Percentiles rank a stretch among this genome's conserved stretches.
These are phyloP conservation scores for Verticillium klebahnii DNA, from an alignment of 2,329 filamentous ascomycete genomes.

Conservation along the genomic window DNA sequence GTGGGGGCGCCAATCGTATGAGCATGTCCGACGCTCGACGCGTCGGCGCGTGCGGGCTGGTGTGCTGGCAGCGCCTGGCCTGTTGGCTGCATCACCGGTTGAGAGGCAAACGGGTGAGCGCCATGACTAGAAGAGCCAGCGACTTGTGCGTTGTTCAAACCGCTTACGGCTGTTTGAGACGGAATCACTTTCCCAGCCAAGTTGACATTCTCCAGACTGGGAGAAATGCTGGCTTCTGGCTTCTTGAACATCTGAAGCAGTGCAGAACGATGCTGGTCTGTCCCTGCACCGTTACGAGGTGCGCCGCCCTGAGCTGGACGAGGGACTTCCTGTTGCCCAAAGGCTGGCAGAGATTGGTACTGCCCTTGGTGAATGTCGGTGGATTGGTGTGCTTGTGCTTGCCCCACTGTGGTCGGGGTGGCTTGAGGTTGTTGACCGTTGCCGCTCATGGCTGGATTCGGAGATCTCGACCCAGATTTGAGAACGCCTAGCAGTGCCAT, in stretches of 20 bases:
- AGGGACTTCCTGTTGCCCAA: not conserved
- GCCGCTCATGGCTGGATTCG: not conserved
- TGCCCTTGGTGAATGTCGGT: not conserved
- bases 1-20: not conserved
- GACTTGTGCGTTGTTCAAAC: not conserved
- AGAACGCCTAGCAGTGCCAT: constrained; percentile 35
- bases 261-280: constrained; percentile 35
- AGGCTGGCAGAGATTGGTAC: not conserved
- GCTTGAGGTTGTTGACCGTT: not conserved
- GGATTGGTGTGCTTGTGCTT: not conserved
- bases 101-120: not conserved
- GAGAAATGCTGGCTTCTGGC: constrained; percentile 15
- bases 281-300: not conserved
- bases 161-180: not conserved
- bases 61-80: not conserved
- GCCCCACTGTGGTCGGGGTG: not conserved
- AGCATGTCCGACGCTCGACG: not conserved
- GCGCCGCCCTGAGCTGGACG: not conserved
- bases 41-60: not conserved
- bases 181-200: not conserved
- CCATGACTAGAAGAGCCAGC: not conserved
- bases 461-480: constrained; percentile 21
- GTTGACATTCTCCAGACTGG: not conserved
- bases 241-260: constrained; percentile 53
- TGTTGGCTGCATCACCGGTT: not conserved